Evolutionary conservation across 441 rosid genomes (phyloP), one percentile per base, ranked within the genome.

Genomic region (Pelargonium cotyledonis): DNA sequence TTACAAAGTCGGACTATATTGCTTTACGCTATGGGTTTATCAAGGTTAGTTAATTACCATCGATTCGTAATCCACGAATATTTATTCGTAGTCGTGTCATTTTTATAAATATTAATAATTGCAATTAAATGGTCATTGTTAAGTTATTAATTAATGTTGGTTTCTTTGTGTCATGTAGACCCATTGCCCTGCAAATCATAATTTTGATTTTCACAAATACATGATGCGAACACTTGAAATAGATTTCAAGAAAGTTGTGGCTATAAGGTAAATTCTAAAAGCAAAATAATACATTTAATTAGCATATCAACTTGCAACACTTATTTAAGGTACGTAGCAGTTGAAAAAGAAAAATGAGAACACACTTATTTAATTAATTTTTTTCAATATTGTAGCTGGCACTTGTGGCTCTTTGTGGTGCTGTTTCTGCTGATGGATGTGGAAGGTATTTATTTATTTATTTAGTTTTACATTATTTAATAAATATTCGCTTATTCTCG

Each of bases 371-470:
- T n/a, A n/a, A n/a, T 23, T 23, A 23, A 23, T 23, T 23, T 23
- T 23, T 23, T 23, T 23, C 26, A 23, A 23, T 23, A 9, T 41
- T 55, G 68, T 70, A 93, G 97, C 69, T 91, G 97, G 95, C 86
- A 88, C 75, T 87, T 89, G 66, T 93, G 98, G 98, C 89, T 93
- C 57, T 93, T 89, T 72, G 87, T 91, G 43, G 90, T 93, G 65
- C 57, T 87, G 40, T 93, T 88, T 77, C 78, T 93, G 83, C 82
- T 93, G 71, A 83, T 90, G 66, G 86, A 93, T 68, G 80, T 93
- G 23, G 80, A 85, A 76, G 98, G 94, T 84, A 80, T 65, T 29
- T 61, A 31, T n/a, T 9, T 23, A 23, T 23, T 23, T 23, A 23
- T n/a, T n/a, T n/a, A n/a, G 26, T 23, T 0, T 23, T 23, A 23